Conservation (phyloP, 208 protist species). For the Trypanosomatidae sp. region DNA sequence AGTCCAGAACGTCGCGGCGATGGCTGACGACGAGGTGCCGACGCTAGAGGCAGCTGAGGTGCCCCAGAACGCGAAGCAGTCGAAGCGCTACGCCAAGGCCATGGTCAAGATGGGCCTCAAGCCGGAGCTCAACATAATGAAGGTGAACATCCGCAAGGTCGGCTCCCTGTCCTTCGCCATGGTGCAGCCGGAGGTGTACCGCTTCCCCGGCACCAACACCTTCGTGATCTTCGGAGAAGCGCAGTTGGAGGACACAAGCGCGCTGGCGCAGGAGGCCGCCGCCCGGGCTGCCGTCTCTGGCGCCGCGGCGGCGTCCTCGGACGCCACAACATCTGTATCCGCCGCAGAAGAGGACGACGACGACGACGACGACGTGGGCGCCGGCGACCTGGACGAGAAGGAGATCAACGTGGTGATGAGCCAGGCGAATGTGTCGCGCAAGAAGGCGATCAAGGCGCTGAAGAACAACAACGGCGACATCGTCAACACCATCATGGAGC, state of each 20-base stretch:
- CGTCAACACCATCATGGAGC: constrained; percentile 89
- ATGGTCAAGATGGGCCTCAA: constrained; percentile 98
- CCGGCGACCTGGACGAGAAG: constrained; percentile 73
- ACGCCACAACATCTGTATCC: constrained; percentile 24
- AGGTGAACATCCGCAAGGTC: constrained; percentile 94
- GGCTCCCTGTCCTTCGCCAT: constrained; percentile 93
- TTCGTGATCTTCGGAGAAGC: constrained; percentile 98
- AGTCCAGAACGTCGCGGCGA: constrained; percentile 54
- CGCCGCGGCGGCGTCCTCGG: constrained; percentile 25
- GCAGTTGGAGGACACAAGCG: constrained; percentile 92
- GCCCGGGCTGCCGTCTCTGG: constrained; percentile 65
- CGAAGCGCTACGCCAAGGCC: constrained; percentile 96
- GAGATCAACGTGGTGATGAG: constrained; percentile 86
- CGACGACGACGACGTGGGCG: constrained; percentile 58
- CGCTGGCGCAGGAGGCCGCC: constrained; percentile 66
- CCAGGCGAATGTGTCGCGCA: constrained; percentile 70
- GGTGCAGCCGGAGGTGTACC: constrained; percentile 96
- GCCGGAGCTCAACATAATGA: constrained; percentile 89
- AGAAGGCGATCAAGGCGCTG: constrained; percentile 80
- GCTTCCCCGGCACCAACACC: constrained; percentile 94
- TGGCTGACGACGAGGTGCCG: constrained; percentile 69
- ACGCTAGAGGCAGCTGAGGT: constrained; percentile 75
- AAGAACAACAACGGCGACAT: constrained; percentile 88
- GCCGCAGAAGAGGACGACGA: constrained; percentile 42
- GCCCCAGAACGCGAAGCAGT: constrained; percentile 66